Evolutionary conservation across 108 stramenopile genomes (phyloP).

Genomic region (Epithemia pelagica): DNA sequence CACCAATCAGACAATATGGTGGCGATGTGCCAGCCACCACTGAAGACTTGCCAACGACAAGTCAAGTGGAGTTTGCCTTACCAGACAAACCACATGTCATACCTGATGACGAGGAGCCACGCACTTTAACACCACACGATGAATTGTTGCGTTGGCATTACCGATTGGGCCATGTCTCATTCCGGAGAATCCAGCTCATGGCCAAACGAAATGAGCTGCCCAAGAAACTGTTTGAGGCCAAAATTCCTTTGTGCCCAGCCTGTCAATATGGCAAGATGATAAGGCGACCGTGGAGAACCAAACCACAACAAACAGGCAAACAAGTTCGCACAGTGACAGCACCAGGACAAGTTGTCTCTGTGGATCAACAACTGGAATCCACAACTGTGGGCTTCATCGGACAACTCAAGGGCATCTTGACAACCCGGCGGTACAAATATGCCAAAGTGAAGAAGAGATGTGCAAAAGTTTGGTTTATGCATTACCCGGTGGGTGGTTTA

Average conservation of each 20-base stretch:
- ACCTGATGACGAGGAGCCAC: no score
- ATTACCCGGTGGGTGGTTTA: no score
- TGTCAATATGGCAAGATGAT: constrained; percentile 12
- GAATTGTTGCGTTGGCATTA: background rate
- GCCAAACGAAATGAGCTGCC: constrained; percentile 19
- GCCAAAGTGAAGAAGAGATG: no score
- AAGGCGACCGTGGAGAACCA: constrained; percentile 8
- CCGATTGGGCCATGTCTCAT: background rate
- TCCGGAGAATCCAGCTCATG: background rate
- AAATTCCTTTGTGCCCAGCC: constrained; percentile 4
- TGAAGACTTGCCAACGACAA: no score
- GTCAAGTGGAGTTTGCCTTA: no score
- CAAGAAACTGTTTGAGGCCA: constrained; percentile 11
- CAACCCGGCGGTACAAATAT: constrained; percentile 19
- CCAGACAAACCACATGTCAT: no score
- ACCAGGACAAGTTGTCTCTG: constrained; percentile 35
- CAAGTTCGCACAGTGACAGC: no score
- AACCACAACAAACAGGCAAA: no score
- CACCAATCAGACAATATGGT: no score
- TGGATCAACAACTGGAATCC: constrained; percentile 40
- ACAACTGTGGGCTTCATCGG: constrained; percentile 38
- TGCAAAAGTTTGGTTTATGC: no score
- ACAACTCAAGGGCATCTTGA: constrained; percentile 33
- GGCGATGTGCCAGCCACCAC: no score
- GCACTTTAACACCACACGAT: no score